Percentiles rank a stretch among this genome's conserved stretches.
Evolutionary conservation across 768 basidiomycete genomes (phyloP).

Genomic region (Lactarius tabidus): DNA sequence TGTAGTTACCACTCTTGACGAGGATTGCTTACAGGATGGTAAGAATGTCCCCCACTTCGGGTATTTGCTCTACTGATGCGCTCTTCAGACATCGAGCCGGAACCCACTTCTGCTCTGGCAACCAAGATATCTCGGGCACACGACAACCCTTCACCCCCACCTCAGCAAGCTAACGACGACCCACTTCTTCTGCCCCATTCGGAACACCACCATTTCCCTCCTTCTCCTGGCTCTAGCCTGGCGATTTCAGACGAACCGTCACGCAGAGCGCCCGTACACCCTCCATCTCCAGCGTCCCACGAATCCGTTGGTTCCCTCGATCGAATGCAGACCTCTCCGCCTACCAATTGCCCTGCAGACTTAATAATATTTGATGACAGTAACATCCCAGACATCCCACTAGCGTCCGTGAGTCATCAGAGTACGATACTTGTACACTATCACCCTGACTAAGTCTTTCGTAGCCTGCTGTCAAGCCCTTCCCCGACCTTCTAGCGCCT

Average conservation of each 20-base stretch:
- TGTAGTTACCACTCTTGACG: not conserved
- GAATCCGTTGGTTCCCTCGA: not conserved
- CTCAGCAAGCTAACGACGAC: constrained; percentile 11
- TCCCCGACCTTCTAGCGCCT: constrained; percentile 18
- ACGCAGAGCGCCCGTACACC: not conserved
- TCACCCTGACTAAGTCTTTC: not conserved
- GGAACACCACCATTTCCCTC: not conserved
- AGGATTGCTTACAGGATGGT: constrained; percentile 21
- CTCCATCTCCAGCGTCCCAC: not conserved
- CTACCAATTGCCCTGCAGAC: not conserved
- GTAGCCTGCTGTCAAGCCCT: constrained; percentile 6
- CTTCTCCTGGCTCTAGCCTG: not conserved
- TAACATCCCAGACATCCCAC: not conserved
- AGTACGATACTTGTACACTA: not conserved
- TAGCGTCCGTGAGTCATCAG: constrained; percentile 5
- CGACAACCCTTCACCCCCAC: constrained; percentile 69
- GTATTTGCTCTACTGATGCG: not conserved
- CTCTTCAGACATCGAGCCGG: constrained; percentile 33
- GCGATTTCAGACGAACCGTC: not conserved
- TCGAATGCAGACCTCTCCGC: not conserved
- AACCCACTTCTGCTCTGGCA: constrained; percentile 66
- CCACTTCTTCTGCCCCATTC: not conserved
- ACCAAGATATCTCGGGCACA: constrained; percentile 62
- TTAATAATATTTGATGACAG: constrained; percentile 13
- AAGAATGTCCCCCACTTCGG: not conserved